Evolutionary conservation across 371 early-diverging fungal genomes (phyloP), one percentile per base, ranked within the genome.

Genomic region (Saksenaea vasiformis): DNA sequence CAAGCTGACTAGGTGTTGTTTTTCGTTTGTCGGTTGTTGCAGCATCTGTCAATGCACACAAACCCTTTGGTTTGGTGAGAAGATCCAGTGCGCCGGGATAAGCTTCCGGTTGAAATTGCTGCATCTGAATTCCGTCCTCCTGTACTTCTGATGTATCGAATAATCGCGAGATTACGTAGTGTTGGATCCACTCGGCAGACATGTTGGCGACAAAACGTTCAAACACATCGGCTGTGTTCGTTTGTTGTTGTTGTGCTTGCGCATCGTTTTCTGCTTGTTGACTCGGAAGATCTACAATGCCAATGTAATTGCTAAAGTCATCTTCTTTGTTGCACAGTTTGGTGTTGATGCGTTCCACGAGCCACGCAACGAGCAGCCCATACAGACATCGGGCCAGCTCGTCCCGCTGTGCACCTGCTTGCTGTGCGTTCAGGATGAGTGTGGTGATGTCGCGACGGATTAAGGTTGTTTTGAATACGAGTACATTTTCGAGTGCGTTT

Each of bases 261-360:
- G 15, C 22, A 19, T 47, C 22, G 2, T 17, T 10, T 22, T 47
- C 22, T 22, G 10, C 22, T 79, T 68, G 19, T 22, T 79, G 76
- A 2, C 91, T 90, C 10, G 88, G 85, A 63, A 91, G 80, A 65
- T 93, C 91, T 26, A 92, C 68, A 1, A 93, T 58, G 14, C 90
- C 90, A 35, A 94, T 84, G 62, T 91, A 90, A 68, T 90, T 91
- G 44, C 81, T 81, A 39, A 79, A 82, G 2, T 86, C 80, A 17
- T 80, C 83, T n/a, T 83, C 76, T 10, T 87, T 84, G 56, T 79
- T 78, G 69, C 89, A 86, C 26, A 95, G 79, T 39, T 91, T 87
- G 22, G 78, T 73, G 73, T 97, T 97, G 73, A 95, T 82, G 56
- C 89, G 90, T 68, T 96, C 97, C 17, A 95, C 87, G 22, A 98